phyloP scores from a whole-genome alignment of 1,284 basidiomycete species.

The Puccinia polysora region DNA sequence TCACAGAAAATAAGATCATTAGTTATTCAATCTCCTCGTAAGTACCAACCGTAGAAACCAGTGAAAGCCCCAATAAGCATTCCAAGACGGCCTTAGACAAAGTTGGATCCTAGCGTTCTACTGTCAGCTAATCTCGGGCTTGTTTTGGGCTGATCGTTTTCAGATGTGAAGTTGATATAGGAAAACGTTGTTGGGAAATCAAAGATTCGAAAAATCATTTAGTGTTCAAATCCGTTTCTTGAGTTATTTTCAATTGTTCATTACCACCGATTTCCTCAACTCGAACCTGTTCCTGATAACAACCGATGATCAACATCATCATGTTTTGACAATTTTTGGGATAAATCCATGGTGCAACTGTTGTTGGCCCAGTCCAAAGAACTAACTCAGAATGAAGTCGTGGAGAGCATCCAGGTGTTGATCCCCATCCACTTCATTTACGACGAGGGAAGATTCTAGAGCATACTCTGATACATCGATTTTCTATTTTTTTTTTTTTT shows the following conservation, averaged over 20 bases:
- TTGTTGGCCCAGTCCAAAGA: slow-evolving; percentile 2
- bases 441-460: background rate
- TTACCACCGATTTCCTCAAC: background rate
- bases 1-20: too few relatives aligned
- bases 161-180: slow-evolving; percentile 1
- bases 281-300: background rate
- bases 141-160: too few relatives aligned
- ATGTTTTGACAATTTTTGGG: background rate
- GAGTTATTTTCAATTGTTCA: slow-evolving; percentile 5
- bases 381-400: slow-evolving; percentile 27
- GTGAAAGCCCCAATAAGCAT: too few relatives aligned
- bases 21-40: too few relatives aligned
- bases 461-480: background rate
- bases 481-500: background rate
- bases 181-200: slow-evolving; percentile 20
- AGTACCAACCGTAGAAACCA: too few relatives aligned
- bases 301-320: background rate
- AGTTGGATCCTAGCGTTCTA: too few relatives aligned
- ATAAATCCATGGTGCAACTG: too few relatives aligned
- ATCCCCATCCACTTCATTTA: background rate
- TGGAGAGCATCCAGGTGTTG: slow-evolving; percentile 30
- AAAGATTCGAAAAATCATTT: slow-evolving; percentile 9
- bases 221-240: slow-evolving; percentile 15
- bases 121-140: too few relatives aligned
- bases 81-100: too few relatives aligned